These are phyloP conservation scores for Fraxinus angustifolia DNA, from an alignment of 305 asterid genomes.

Conservation along the genomic window DNA sequence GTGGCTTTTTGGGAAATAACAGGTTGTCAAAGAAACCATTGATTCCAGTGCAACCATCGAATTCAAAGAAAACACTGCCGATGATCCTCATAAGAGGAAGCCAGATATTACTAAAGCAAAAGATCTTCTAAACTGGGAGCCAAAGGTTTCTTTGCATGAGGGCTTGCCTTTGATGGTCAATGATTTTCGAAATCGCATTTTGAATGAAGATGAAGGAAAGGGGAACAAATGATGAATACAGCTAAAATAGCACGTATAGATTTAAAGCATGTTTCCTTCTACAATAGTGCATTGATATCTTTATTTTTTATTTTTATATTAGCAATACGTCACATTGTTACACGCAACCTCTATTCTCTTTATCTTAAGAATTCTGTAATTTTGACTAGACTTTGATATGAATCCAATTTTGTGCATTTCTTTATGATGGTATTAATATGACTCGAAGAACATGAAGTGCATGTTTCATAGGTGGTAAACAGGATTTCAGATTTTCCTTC, in stretches of 20 bases:
- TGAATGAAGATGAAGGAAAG: constrained; percentile 49
- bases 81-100: constrained; percentile 95
- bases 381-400: constrained; percentile 15
- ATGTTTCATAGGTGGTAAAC: background rate
- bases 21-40: constrained; percentile 54
- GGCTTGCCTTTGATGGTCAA: constrained; percentile 90
- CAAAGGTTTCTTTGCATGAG: constrained; percentile 66
- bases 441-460: background rate
- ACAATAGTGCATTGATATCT: constrained; percentile 24
- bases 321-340: constrained; percentile 18
- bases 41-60: constrained; percentile 44
- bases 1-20: constrained; percentile 14
- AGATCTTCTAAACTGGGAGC: constrained; percentile 92
- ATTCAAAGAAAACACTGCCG: constrained; percentile 73
- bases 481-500: background rate
- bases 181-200: constrained; percentile 58
- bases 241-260: constrained; percentile 39
- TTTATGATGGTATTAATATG: background rate
- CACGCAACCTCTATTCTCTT: constrained; percentile 3
- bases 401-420: constrained; percentile 10
- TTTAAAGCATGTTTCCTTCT: constrained; percentile 26
- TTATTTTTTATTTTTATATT: constrained; percentile 17
- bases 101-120: constrained; percentile 91
- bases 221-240: constrained; percentile 29
- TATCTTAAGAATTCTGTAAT: constrained; percentile 23